phyloP scores from a whole-genome alignment of 176 grass and related monocot species.

The Neostapfia colusana region DNA sequence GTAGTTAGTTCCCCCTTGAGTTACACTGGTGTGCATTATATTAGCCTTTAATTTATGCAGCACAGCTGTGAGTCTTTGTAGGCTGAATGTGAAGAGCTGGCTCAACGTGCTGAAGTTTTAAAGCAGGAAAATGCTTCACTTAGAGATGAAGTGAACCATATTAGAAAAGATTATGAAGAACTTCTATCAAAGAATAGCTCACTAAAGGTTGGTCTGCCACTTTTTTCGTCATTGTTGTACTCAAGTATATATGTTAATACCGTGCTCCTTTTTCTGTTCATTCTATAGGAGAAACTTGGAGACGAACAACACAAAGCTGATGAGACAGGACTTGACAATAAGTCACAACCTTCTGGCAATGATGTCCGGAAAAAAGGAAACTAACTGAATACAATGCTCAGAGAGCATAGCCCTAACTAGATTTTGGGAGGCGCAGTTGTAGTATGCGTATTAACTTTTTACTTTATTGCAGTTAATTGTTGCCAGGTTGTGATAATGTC shows the following conservation, averaged over 20 bases:
- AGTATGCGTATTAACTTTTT: constrained; percentile 64
- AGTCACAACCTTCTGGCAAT: constrained; percentile 52
- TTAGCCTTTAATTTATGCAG: constrained; percentile 15
- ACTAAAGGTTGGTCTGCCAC: constrained; percentile 60
- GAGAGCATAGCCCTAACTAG: constrained; percentile 65
- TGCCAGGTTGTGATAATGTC: constrained; percentile 57
- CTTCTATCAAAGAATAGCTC: constrained; percentile 77
- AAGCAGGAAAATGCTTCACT: constrained; percentile 95
- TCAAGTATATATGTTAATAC: constrained; percentile 25
- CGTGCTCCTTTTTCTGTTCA: constrained; percentile 38
- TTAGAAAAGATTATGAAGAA: constrained; percentile 85
- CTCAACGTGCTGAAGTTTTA: constrained; percentile 79
- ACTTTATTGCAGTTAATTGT: constrained; percentile 60
- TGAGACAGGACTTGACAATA: constrained; percentile 57
- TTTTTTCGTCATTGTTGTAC: constrained; percentile 22
- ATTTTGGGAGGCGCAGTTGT: constrained; percentile 54
- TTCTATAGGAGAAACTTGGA: constrained; percentile 74
- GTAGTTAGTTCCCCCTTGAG: constrained; percentile 41
- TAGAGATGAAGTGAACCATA: constrained; percentile 75
- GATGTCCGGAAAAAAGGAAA: constrained; percentile 57
- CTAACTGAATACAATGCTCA: constrained; percentile 51
- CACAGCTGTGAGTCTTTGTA: constrained; percentile 43
- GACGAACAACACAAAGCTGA: constrained; percentile 56
- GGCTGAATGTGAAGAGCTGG: constrained; percentile 98
- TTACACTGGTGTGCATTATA: constrained; percentile 5